Base-by-base conservation (phyloP, 176 grass and related monocot genomes). In the Urochloa ruziziensis region DNA sequence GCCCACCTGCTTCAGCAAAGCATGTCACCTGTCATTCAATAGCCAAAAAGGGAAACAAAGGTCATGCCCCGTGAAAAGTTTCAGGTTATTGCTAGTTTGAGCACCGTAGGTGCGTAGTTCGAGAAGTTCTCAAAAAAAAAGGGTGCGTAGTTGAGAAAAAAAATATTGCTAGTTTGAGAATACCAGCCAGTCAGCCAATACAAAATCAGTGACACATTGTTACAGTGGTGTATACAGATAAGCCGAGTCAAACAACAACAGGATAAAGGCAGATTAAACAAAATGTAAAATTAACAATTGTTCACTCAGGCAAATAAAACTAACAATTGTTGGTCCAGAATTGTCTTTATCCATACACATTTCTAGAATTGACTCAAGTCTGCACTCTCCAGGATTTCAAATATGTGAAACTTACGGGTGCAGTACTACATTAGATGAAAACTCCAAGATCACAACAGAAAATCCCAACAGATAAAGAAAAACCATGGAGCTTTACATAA, bases 1-100 rank as follows among this genome's bases (percentile, higher is more conserved):
- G 94, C 30, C 94, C 94, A 82, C 94, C 94, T 74, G 94, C 94
- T 86, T 97, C 94, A 4, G 94, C 94, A 89, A 97, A 97, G 86
- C 94, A 97, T 60, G 94, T 97, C 67, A 93, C 89, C 94, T 97
- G 82, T 32, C 63, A 83, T 76, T 69, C 30, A 49, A 71, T 29
- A 29, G 37, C 59, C 39, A 61, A 23, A 36, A 8, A 3, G 17
- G 2, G 7, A 64, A 28, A 66, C 27, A 37, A 23, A 62, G 19
- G 15, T 16, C 56, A 73, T 18, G 61, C 24, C 37, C 23, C 59
- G 37, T 82, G 49, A 64, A 74, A 88, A 39, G 46, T 64, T 46
- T 66, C n/a, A 59, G 48, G 47, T 23, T 25, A 14, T 44, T 59
- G 23, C 28, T 78, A 47, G 19, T 47, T 73, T 73, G 47, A 73